These are phyloP conservation scores for Trichoderma sp. DNA, from an alignment of 2,329 filamentous ascomycete species.

Conservation along the genomic window DNA sequence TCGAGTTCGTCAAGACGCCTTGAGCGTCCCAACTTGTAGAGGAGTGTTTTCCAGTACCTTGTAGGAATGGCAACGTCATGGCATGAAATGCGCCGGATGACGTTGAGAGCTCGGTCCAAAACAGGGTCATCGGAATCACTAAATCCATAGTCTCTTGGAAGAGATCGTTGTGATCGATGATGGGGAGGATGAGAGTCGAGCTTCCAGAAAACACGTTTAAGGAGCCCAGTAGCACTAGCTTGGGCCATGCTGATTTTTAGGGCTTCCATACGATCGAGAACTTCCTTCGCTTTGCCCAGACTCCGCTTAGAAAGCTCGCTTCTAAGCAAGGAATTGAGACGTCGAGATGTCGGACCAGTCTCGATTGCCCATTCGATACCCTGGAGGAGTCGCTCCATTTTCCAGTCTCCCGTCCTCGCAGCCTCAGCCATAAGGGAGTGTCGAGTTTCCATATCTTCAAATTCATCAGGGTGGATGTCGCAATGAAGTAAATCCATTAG, in stretches of 20 bases:
- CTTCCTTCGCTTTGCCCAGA: slow-evolving; percentile 26
- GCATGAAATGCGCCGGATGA: slow-evolving; percentile 30
- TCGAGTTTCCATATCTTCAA: slow-evolving; percentile 45
- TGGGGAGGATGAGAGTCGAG: slow-evolving; percentile 29
- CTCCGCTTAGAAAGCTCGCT: slow-evolving; percentile 21
- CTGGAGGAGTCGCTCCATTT: slow-evolving; percentile 43
- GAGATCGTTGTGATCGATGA: not conserved
- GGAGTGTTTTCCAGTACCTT: slow-evolving; percentile 41
- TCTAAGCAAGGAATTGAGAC: slow-evolving; percentile 27
- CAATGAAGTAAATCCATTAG: slow-evolving; percentile 45
- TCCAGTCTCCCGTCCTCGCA: slow-evolving; percentile 35
- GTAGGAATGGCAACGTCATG: slow-evolving; percentile 37
- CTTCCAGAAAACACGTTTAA: slow-evolving; percentile 28
- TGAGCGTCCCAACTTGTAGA: slow-evolving; percentile 44
- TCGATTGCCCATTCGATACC: slow-evolving; percentile 37
- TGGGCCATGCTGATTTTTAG: slow-evolving; percentile 30
- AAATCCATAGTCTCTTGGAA: not conserved
- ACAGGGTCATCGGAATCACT: slow-evolving; percentile 20
- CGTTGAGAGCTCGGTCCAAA: slow-evolving; percentile 33
- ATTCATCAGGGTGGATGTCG: slow-evolving; percentile 56
- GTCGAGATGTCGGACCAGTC: slow-evolving; percentile 22
- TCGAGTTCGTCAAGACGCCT: slow-evolving; percentile 46
- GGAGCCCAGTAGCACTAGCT: slow-evolving; percentile 28
- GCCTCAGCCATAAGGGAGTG: slow-evolving; percentile 38
- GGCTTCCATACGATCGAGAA: slow-evolving; percentile 35